Evolutionary conservation across 208 protist species (phyloP).

Genomic region (Balamuthia mandrillaris): DNA sequence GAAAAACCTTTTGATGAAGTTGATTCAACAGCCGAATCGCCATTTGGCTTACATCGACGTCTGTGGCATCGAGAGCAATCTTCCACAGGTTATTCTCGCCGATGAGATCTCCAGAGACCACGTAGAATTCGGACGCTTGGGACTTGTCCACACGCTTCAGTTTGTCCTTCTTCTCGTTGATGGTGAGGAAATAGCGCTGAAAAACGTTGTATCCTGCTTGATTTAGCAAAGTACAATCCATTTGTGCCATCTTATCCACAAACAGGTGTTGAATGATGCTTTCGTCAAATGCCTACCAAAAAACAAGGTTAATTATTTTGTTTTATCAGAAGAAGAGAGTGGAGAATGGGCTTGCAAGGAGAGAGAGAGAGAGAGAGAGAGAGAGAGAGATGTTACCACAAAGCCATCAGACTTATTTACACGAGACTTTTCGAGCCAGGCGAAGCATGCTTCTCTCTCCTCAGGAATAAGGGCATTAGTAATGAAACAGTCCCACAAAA

Average conservation of each 20-base stretch:
- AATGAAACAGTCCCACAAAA: constrained; percentile 59
- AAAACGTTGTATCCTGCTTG: constrained; percentile 47
- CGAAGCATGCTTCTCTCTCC: constrained; percentile 49
- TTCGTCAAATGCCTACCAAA: constrained; percentile 40
- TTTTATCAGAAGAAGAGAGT: not conserved
- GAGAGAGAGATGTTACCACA: too few species aligned
- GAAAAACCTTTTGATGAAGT: constrained; percentile 41
- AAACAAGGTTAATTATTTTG: not conserved
- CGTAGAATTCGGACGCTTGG: constrained; percentile 1
- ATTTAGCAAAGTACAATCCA: constrained; percentile 41
- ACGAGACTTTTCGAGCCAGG: constrained; percentile 55
- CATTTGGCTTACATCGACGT: constrained; percentile 28
- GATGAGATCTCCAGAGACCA: constrained; percentile 17
- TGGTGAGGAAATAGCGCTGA: constrained; percentile 48
- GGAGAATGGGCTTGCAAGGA: not conserved
- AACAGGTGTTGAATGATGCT: constrained; percentile 56
- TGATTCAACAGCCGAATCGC: constrained; percentile 46
- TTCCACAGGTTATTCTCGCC: constrained; percentile 47
- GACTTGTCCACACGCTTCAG: constrained; percentile 16
- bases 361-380: too few species aligned
- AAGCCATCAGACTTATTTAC: constrained; percentile 37
- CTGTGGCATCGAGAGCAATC: constrained; percentile 37
- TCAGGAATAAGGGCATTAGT: constrained; percentile 30
- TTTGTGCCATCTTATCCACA: constrained; percentile 54
- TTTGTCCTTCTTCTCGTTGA: constrained; percentile 52